Evolutionary conservation across 2,329 filamentous ascomycete genomes (phyloP), one percentile per base, ranked within the genome.

Genomic region (Trichoderma pleuroti): DNA sequence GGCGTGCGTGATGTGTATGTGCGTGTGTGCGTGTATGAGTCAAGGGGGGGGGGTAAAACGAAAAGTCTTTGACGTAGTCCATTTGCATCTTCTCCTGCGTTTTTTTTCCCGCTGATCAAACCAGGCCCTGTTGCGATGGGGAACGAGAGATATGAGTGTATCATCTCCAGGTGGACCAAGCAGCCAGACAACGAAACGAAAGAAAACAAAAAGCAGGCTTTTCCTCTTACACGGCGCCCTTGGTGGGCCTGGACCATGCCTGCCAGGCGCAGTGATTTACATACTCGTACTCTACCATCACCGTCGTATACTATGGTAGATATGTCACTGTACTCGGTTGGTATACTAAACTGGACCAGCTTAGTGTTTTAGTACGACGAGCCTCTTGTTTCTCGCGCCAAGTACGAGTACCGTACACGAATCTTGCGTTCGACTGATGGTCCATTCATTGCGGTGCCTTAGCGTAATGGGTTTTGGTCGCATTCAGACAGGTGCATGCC

Each of bases 401-500:
- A 28, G 24, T 14, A 34, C n/a, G n/a, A n/a, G n/a, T n/a, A n/a
- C n/a, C n/a, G n/a, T n/a, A n/a, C n/a, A n/a, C n/a, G n/a, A n/a
- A n/a, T n/a, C n/a, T n/a, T n/a, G n/a, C n/a, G n/a, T n/a, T n/a
- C n/a, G n/a, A n/a, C n/a, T 56, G 14, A 26, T 28, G 9, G 24
- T 30, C 26, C 26, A 18, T 30, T n/a, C 30, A 52, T 34, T 49
- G n/a, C 60, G 14, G n/a, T 39, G 46, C 52, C 64, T 68, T 68
- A 34, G 65, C 54, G 65, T 26, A 34, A 49, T 68, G 54, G 65
- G 39, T 57, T 52, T 61, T 68, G 65, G 24, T 68, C 65, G 56
- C 65, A 60, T 60, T 52, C 18, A 68, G 65, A 68, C 39, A 42
- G 64, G 54, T 68, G 65, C 65, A 68, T 60, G 52, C 54, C 65